Evolutionary conservation across 192 early-diverging fungal species (phyloP).

Genomic region (Dissophora globulifera): DNA sequence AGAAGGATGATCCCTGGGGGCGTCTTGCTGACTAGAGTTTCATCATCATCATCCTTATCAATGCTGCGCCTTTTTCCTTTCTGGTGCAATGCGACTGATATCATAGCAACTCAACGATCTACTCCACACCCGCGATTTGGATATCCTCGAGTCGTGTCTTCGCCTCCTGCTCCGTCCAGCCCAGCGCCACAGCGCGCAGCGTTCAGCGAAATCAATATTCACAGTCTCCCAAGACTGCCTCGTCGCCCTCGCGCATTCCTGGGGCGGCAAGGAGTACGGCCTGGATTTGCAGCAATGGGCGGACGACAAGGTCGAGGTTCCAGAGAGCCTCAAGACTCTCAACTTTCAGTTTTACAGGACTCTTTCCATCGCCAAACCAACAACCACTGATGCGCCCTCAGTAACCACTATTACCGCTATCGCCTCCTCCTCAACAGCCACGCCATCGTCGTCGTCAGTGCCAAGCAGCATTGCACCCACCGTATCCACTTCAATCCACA

Average conservation of each 20-base stretch:
- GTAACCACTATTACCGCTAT: conserved; percentile 16
- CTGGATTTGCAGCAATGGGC: conserved; percentile 61
- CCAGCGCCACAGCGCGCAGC: conserved; percentile 89
- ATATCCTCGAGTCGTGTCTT: conserved; percentile 81
- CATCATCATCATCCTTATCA: too few relatives aligned
- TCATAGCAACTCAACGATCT: conserved; percentile 81
- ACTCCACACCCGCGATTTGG: conserved; percentile 82
- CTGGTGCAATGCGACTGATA: too few relatives aligned
- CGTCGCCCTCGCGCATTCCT: conserved; percentile 69
- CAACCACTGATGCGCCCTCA: conserved; percentile 17
- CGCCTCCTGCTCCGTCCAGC: conserved; percentile 88
- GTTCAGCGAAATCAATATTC: conserved; percentile 68
- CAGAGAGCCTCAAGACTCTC: conserved; percentile 54
- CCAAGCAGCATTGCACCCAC: conserved; percentile 3
- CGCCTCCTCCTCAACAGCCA: conserved; percentile 12
- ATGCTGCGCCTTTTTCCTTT: too few relatives aligned
- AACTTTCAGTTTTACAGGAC: conserved; percentile 75
- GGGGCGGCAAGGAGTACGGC: conserved; percentile 64
- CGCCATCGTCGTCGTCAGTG: conserved; percentile 14
- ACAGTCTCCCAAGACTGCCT: conserved; percentile 66
- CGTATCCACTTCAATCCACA: conserved; percentile 3
- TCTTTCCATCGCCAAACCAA: conserved; percentile 24
- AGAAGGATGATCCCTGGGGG: too few relatives aligned
- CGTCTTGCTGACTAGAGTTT: too few relatives aligned
- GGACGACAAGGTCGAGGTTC: conserved; percentile 48